Base-by-base conservation (phyloP, 1,139 yeast genomes). In the Sugiyamaella japonica region DNA sequence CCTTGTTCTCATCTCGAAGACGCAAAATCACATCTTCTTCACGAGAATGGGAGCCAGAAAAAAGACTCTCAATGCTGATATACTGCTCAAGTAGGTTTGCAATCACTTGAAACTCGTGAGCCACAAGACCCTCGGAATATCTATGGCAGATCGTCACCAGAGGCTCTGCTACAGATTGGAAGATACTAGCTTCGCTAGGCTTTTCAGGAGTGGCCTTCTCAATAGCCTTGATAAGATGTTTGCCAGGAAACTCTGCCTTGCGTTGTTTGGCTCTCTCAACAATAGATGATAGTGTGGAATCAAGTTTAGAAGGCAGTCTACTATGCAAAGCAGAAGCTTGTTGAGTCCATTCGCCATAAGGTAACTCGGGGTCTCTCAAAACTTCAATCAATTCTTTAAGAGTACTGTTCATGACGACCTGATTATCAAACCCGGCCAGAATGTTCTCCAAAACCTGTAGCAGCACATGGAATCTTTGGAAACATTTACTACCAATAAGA, bases 271-370 rank as follows among this genome's bases (percentile, higher is more conserved):
- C 70, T 54, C 70, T 67, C 52, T 86, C 89, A 60, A 93, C 78
- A 56, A 88, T 76, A 36, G 82, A 75, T 12, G 79, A 72, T 64
- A 93, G 78, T 46, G 83, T 77, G 54, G 83, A 80, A 67, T 90
- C 95, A 61, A 93, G 79, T 65, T 85, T 83, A 1, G 78, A 67
- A 47, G 97, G 96, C 66, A 93, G 76, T 76, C 99, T 85, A 20
- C 96, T 85, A 70, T 91, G 97, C 65, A 93, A 78, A 38, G 98
- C 97, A 59, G 97, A 89, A 39, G 87, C 83, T 62, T 85, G 88
- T 65, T 82, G 80, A 56, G 75, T 76, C 99, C 99, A 93, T 75
- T 90, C 96, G 36, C 96, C 88, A 71, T 82, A 93, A 48, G 99
- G 99, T 67, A 93, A 79, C 55, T 86, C 86, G 51, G 83, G 86